Evolutionary conservation across 495 filamentous ascomycete species (phyloP).

Genomic region (Lentithecium fluviatile): DNA sequence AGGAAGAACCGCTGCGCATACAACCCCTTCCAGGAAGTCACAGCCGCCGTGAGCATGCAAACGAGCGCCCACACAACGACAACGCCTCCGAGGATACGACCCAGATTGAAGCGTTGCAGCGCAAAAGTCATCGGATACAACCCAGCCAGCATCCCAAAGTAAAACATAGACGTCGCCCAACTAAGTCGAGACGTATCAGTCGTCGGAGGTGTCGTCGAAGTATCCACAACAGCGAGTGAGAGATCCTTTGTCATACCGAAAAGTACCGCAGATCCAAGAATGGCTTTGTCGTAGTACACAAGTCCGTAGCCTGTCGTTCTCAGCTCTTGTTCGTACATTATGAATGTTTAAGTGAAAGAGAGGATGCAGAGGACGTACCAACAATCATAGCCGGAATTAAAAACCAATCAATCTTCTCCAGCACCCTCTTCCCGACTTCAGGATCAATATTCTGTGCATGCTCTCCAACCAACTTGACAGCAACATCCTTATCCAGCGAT

Average conservation of each 20-base stretch:
- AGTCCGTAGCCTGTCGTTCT: slow-evolving; percentile 56
- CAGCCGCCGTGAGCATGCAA: slow-evolving; percentile 67
- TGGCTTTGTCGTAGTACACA: slow-evolving; percentile 79
- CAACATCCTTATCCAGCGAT: slow-evolving; percentile 47
- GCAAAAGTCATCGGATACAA: slow-evolving; percentile 70
- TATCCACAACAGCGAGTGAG: slow-evolving; percentile 52
- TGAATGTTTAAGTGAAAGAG: neutral
- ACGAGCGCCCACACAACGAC: slow-evolving; percentile 67
- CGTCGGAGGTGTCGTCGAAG: slow-evolving; percentile 54
- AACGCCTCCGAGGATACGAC: slow-evolving; percentile 60
- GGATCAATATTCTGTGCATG: slow-evolving; percentile 55
- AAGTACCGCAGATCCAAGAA: slow-evolving; percentile 67
- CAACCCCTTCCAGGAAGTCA: slow-evolving; percentile 63
- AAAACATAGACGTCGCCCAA: slow-evolving; percentile 77
- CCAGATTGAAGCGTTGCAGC: slow-evolving; percentile 63
- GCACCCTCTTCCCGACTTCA: slow-evolving; percentile 52
- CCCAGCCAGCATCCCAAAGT: slow-evolving; percentile 74
- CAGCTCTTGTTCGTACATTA: no score
- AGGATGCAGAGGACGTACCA: slow-evolving; percentile 42
- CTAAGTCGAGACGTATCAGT: slow-evolving; percentile 62
- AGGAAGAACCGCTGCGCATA: slow-evolving; percentile 71
- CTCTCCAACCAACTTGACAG: slow-evolving; percentile 53
- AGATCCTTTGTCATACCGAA: slow-evolving; percentile 76
- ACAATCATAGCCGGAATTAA: slow-evolving; percentile 71
- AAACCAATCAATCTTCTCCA: slow-evolving; percentile 69